Conservation (phyloP, 306 rosid genomes). For the Castanopsis chinensis region DNA sequence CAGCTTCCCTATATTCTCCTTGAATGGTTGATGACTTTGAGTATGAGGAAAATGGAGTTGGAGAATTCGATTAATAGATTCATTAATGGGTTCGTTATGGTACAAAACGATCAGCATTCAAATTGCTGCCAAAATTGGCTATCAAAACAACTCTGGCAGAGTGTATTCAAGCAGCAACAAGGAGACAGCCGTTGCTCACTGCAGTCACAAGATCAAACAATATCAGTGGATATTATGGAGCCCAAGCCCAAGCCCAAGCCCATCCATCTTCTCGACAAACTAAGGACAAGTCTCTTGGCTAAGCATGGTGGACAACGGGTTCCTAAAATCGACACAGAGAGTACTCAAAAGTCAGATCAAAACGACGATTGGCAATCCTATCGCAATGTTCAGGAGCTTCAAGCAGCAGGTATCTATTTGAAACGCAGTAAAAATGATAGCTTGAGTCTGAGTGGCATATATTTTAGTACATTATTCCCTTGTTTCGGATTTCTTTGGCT, state of each 20-base stretch:
- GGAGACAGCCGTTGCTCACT: too few relatives aligned
- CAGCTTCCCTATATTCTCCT: conserved; percentile 24
- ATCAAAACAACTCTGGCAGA: too few relatives aligned
- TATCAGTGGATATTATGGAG: too few relatives aligned
- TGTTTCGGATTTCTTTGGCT: conserved; percentile 3
- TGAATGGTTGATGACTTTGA: not conserved
- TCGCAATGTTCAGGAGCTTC: not conserved
- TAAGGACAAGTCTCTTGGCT: not conserved
- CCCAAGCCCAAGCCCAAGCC: too few relatives aligned
- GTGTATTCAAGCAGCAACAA: too few relatives aligned
- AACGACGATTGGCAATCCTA: too few relatives aligned
- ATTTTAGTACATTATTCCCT: not conserved
- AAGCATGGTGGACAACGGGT: not conserved
- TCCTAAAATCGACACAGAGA: not conserved
- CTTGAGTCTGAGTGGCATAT: not conserved
- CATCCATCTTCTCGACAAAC: conserved; percentile 14
- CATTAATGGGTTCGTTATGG: not conserved
- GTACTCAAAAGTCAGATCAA: too few relatives aligned
- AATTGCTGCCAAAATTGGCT: too few relatives aligned
- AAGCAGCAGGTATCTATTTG: not conserved
- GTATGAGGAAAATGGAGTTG: rapidly evolving
- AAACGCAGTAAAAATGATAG: not conserved
- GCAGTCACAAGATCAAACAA: not conserved
- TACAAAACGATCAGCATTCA: too few relatives aligned
- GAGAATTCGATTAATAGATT: not conserved